Conservation (phyloP, 371 early-diverging fungal genomes). For the Lichtheimia hyalospora region DNA sequence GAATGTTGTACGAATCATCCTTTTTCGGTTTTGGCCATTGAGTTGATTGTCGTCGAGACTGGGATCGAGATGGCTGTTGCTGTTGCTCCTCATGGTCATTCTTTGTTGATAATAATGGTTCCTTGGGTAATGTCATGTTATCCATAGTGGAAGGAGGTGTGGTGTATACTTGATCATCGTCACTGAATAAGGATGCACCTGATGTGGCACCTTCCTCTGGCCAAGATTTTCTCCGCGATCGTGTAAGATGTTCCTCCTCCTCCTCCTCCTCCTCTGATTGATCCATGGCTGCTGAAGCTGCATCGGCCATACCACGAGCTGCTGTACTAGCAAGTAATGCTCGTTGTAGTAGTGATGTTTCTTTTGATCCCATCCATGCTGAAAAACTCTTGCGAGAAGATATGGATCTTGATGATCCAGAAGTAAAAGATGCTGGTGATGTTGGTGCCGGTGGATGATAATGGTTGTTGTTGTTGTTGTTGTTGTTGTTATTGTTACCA, state of each 20-base stretch:
- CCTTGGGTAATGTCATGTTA: neutral
- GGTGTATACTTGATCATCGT: neutral
- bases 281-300: conserved; percentile 20
- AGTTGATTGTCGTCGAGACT: neutral
- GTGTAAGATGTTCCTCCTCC: neutral
- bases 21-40: neutral
- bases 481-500: conserved; percentile 1
- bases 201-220: conserved; percentile 13
- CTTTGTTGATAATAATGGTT: neutral
- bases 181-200: neutral
- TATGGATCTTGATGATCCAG: neutral
- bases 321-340: conserved; percentile 18
- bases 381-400: conserved; percentile 16
- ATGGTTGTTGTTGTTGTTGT: no score
- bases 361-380: conserved; percentile 10
- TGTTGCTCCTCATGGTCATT: conserved; percentile 5
- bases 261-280: conserved; percentile 4
- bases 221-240: conserved; percentile 19
- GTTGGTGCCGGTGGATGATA: conserved; percentile 2
- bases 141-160: neutral
- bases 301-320: conserved; percentile 16
- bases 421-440: conserved; percentile 1
- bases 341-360: conserved; percentile 33
- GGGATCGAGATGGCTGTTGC: neutral
- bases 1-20: conserved; percentile 11